Conservation (phyloP, 345 rosid species). For the Kernera saxatilis region DNA sequence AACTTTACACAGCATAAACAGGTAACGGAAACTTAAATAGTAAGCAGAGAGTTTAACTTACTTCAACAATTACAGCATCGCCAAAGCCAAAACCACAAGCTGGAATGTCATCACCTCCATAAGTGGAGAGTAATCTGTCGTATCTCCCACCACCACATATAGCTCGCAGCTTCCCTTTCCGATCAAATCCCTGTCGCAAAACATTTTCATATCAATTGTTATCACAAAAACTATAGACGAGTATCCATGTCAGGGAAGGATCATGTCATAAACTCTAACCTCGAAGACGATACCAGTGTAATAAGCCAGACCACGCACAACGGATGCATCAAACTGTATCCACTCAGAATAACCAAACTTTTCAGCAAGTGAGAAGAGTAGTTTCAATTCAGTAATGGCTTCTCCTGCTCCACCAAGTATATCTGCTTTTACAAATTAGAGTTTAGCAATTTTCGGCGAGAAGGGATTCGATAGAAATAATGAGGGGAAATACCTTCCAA, state of each 20-base stretch:
- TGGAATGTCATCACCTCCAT: conserved; percentile 89
- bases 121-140: conserved; percentile 75
- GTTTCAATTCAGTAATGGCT: conserved; percentile 78
- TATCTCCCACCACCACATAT: conserved; percentile 95
- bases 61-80: conserved; percentile 91
- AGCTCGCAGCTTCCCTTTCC: conserved; percentile 80
- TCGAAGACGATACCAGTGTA: conserved; percentile 96
- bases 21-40: neutral
- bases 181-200: conserved; percentile 65
- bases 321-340: conserved; percentile 96
- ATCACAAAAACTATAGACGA: neutral
- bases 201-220: neutral
- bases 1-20: neutral
- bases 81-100: conserved; percentile 99
- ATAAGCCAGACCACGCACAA: conserved; percentile 97
- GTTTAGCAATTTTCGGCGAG: neutral
- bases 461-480: neutral
- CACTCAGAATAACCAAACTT: conserved; percentile 85
- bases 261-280: conserved; percentile 44
- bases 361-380: conserved; percentile 79
- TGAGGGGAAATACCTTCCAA: conserved; percentile 55
- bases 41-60: conserved; percentile 32
- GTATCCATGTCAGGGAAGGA: neutral
- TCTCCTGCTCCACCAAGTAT: conserved; percentile 76
- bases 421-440: conserved; percentile 36